Conservation (phyloP, 2,329 filamentous ascomycete species). For the Neurospora sp. region DNA sequence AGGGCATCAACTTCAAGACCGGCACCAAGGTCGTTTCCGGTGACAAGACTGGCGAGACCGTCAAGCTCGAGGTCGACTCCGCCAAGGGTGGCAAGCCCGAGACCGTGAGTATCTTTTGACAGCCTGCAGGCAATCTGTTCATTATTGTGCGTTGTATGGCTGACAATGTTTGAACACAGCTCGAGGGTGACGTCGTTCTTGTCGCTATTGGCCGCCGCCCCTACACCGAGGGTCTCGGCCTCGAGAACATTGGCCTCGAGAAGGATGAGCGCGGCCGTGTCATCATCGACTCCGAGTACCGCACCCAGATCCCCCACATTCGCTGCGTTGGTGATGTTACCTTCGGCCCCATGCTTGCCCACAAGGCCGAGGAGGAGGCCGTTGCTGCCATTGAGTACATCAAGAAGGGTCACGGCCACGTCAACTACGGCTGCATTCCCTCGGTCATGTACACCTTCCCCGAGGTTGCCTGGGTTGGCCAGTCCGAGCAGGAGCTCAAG, state of each 20-base stretch:
- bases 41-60: constrained; percentile 65
- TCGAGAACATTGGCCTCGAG: constrained; percentile 90
- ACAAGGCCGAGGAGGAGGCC: constrained; percentile 98
- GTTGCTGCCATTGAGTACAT: constrained; percentile 95
- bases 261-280: constrained; percentile 88
- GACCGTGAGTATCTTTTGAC: constrained; percentile 47
- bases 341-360: constrained; percentile 96
- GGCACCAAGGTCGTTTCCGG: constrained; percentile 89
- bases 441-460: constrained; percentile 99
- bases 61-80: constrained; percentile 80
- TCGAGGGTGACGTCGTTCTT: constrained; percentile 91
- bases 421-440: constrained; percentile 97
- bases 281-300: constrained; percentile 97
- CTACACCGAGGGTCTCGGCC: constrained; percentile 82
- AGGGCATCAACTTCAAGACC: constrained; percentile 97
- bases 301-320: constrained; percentile 95
- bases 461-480: constrained; percentile 96
- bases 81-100: constrained; percentile 96
- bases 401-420: constrained; percentile 94
- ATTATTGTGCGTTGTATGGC: not conserved
- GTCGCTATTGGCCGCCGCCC: constrained; percentile 94
- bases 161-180: constrained; percentile 35
- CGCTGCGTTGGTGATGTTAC: constrained; percentile 93
- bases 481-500: constrained; percentile 95
- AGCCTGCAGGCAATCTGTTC: not conserved